Evolutionary conservation across 2,329 filamentous ascomycete genomes (phyloP).

Genomic region (Capronia americana): DNA sequence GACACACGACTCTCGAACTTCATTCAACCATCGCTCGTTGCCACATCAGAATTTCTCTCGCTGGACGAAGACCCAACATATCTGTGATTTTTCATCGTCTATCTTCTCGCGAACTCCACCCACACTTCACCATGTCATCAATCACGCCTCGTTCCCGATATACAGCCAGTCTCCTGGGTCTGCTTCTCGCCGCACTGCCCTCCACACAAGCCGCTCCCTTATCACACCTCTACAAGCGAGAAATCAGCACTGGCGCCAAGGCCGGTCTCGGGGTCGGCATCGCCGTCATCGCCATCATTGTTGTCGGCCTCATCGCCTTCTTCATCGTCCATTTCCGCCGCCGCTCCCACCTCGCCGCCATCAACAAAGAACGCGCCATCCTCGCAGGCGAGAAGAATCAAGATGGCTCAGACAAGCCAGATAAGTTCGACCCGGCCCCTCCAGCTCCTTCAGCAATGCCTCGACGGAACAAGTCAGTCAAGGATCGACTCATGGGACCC

Average conservation of each 20-base stretch:
- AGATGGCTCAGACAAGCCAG: constrained; percentile 38
- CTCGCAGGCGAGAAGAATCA: constrained; percentile 39
- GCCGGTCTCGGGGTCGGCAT: constrained; percentile 39
- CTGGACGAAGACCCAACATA: constrained; percentile 27
- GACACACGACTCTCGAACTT: neutral
- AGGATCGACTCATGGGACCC: constrained; percentile 40
- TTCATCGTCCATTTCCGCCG: constrained; percentile 39
- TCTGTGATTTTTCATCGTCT: neutral
- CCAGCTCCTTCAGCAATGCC: constrained; percentile 27
- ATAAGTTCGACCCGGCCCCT: constrained; percentile 35
- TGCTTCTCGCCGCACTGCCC: constrained; percentile 28
- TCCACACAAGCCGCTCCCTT: constrained; percentile 29
- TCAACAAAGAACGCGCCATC: constrained; percentile 39
- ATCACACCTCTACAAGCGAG: constrained; percentile 34
- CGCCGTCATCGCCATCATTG: constrained; percentile 35
- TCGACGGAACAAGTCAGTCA: constrained; percentile 39
- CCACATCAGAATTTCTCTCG: constrained; percentile 12
- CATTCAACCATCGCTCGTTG: constrained; percentile 1
- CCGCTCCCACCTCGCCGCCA: constrained; percentile 29
- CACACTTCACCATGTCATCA: constrained; percentile 11
- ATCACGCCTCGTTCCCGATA: constrained; percentile 23
- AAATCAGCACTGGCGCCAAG: constrained; percentile 37
- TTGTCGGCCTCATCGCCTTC: constrained; percentile 33
- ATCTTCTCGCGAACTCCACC: neutral
- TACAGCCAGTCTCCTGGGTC: constrained; percentile 12